Percentiles rank a stretch among this genome's conserved stretches.
Evolutionary conservation across 2,329 filamentous ascomycete genomes (phyloP).

Genomic region (Scedosporium minutisporum): DNA sequence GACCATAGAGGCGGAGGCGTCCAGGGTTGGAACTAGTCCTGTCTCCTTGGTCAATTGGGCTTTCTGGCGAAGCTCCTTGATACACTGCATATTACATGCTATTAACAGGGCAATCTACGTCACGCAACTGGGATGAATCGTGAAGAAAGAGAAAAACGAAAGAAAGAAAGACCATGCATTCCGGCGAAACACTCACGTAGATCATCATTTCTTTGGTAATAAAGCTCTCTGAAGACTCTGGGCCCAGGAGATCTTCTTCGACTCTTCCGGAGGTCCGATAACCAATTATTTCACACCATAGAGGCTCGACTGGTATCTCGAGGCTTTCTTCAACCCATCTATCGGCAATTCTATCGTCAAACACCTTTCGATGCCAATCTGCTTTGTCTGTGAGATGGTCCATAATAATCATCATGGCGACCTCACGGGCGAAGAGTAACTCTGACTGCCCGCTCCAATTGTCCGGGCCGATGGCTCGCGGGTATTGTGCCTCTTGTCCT

Average conservation of each 20-base stretch:
- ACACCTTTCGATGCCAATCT: slow-evolving; percentile 16
- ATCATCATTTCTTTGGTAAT: not conserved
- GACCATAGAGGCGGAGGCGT: slow-evolving; percentile 12
- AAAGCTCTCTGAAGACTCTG: not conserved
- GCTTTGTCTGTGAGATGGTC: slow-evolving; percentile 17
- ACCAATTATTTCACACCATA: not conserved
- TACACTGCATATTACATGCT: not conserved
- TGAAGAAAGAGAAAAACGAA: not conserved
- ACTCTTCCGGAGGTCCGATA: not conserved
- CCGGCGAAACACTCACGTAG: not conserved
- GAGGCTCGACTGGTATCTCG: not conserved
- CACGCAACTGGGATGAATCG: not conserved
- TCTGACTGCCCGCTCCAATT: not conserved
- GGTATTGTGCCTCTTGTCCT: no score
- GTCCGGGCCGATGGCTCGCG: no score
- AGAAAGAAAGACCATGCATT: not conserved
- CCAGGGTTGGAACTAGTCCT: slow-evolving; percentile 22
- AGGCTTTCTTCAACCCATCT: slow-evolving; percentile 14
- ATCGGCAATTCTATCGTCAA: slow-evolving; percentile 11
- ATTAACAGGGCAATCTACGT: not conserved
- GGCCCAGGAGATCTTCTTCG: not conserved
- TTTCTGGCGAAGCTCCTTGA: slow-evolving; percentile 35
- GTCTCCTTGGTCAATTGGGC: slow-evolving; percentile 28
- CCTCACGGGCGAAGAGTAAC: slow-evolving; percentile 10
- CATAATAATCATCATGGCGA: slow-evolving; percentile 18